These are phyloP conservation scores for Epichloe scottii DNA, from an alignment of 2,329 filamentous ascomycete species.

Conservation along the genomic window DNA sequence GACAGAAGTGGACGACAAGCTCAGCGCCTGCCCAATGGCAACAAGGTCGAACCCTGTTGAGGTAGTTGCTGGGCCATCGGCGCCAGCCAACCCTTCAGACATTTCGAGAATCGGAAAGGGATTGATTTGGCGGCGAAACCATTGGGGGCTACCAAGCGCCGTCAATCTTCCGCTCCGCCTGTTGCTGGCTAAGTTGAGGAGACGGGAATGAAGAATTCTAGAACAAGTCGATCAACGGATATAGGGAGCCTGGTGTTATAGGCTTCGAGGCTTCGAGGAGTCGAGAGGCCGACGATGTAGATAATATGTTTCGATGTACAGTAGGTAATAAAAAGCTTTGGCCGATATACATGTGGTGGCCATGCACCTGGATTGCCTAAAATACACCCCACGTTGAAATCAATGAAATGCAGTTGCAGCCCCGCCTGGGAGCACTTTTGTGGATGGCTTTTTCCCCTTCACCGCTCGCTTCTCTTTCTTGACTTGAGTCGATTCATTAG, in stretches of 20 bases:
- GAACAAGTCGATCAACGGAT: not conserved
- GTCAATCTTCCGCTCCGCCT: not conserved
- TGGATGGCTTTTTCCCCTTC: not conserved
- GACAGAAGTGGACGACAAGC: conserved; percentile 47
- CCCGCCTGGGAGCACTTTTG: too few species aligned
- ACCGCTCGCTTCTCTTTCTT: not conserved
- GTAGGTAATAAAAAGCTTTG: not conserved
- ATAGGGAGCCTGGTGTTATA: not conserved
- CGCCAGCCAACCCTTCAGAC: conserved; percentile 19
- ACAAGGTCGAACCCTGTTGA: conserved; percentile 34
- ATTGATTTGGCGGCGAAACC: conserved; percentile 15
- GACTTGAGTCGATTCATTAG: too few species aligned
- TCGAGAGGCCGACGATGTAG: not conserved
- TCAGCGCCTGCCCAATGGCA: conserved; percentile 36
- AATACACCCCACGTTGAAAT: not conserved
- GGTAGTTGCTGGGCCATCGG: conserved; percentile 30
- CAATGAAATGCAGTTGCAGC: too few species aligned
- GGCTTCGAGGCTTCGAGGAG: not conserved
- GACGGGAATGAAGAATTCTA: not conserved
- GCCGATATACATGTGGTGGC: not conserved
- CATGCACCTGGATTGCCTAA: not conserved
- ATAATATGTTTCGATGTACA: not conserved
- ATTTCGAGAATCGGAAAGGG: conserved; percentile 17
- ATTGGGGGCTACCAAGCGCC: conserved; percentile 18
- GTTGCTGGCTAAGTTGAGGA: not conserved